phyloP scores from a whole-genome alignment of 129 eudicot species.

The Arctium lappa region DNA sequence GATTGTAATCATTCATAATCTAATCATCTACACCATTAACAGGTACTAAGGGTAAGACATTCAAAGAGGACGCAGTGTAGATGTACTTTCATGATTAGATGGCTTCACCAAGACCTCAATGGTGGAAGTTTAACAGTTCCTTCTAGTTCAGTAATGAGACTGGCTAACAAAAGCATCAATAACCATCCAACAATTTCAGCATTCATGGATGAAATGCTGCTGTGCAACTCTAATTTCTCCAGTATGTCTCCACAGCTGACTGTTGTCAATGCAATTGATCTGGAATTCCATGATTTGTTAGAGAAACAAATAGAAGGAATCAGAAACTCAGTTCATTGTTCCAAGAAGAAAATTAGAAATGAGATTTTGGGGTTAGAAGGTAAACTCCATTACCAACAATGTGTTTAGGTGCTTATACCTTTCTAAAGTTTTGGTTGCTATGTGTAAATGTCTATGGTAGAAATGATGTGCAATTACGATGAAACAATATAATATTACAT shows the following conservation, averaged over 20 bases:
- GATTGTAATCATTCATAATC: conserved; percentile 1
- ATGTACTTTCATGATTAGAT: conserved; percentile 58
- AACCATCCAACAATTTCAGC: conserved; percentile 56
- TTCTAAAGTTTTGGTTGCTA: not conserved
- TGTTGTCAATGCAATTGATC: conserved; percentile 33
- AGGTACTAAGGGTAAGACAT: conserved; percentile 53
- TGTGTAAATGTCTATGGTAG: not conserved
- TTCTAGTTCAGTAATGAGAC: conserved; percentile 53
- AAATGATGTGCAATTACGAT: not conserved
- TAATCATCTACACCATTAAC: conserved; percentile 14
- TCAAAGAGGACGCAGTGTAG: conserved; percentile 58
- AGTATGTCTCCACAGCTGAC: conserved; percentile 20
- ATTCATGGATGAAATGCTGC: conserved; percentile 38
- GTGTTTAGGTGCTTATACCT: not conserved
- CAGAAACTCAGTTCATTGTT: conserved; percentile 38
- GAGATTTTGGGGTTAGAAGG: conserved; percentile 44
- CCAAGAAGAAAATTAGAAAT: conserved; percentile 34
- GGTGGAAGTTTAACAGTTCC: conserved; percentile 44
- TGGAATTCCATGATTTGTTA: conserved; percentile 46
- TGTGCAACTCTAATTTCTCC: conserved; percentile 19
- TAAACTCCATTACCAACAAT: conserved; percentile 17
- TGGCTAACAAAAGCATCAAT: conserved; percentile 40
- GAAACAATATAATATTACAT: not conserved
- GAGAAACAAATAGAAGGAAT: conserved; percentile 62
- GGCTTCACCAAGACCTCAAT: conserved; percentile 44